Evolutionary conservation across 805 yeast genomes (phyloP).

Genomic region (Saccharomycopsis vini): DNA sequence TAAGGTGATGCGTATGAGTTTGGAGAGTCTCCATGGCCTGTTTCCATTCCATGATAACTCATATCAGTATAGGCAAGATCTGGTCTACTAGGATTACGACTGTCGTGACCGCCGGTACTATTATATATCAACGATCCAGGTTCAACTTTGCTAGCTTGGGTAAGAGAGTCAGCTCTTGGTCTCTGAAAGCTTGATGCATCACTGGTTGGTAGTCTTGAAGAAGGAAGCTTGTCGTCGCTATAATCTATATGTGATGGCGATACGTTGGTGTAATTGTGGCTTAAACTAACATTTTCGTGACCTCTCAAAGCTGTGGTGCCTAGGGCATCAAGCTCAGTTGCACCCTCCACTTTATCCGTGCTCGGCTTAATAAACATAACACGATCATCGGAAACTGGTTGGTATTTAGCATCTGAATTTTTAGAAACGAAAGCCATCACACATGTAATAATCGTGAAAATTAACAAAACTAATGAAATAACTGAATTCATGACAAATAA

Average conservation of each 20-base stretch:
- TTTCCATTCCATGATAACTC: constrained; percentile 11
- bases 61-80: constrained; percentile 6
- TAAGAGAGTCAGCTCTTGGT: constrained; percentile 3
- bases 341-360: constrained; percentile 21
- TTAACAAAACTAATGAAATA: constrained; percentile 69
- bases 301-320: constrained; percentile 19
- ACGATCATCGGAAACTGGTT: constrained; percentile 94
- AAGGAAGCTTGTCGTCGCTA: constrained; percentile 13
- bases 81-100: constrained; percentile 4
- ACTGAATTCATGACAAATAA: constrained; percentile 85
- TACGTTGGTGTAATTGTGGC: constrained; percentile 6
- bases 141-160: constrained; percentile 5
- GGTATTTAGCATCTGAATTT: constrained; percentile 92
- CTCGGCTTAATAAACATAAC: constrained; percentile 83
- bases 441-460: constrained; percentile 85
- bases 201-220: constrained; percentile 7
- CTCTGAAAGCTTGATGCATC: no score
- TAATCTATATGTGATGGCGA: constrained; percentile 7
- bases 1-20: no score
- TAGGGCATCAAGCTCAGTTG: constrained; percentile 18
- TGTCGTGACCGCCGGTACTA: constrained; percentile 4
- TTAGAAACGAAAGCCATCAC: constrained; percentile 72
- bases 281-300: constrained; percentile 13
- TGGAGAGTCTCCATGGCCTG: no score
- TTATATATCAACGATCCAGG: constrained; percentile 16